Evolutionary conservation across 257 asterid species (phyloP).

Genomic region (Gardenia jasminoides): DNA sequence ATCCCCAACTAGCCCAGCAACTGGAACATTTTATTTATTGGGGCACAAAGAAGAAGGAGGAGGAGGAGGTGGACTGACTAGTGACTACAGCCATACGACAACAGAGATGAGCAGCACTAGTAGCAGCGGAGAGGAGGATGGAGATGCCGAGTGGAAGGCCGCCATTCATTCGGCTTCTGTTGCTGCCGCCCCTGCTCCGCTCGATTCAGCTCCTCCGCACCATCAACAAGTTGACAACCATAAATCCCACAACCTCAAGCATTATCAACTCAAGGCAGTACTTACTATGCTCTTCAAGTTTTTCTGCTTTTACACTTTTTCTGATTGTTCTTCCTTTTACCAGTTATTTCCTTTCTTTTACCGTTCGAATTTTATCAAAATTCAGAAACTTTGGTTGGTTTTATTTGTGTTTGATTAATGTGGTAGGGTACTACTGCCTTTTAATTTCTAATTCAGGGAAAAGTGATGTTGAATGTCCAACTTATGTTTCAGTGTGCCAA

Average conservation of each 20-base stretch:
- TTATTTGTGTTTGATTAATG: too few relatives aligned
- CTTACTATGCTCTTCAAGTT: neutral
- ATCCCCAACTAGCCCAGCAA: too few relatives aligned
- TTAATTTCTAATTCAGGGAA: neutral
- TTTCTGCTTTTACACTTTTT: neutral
- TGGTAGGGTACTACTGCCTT: neutral
- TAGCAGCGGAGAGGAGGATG: constrained; percentile 85
- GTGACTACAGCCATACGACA: too few relatives aligned
- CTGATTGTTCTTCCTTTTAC: too few relatives aligned
- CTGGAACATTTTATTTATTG: too few relatives aligned
- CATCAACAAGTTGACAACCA: constrained; percentile 23
- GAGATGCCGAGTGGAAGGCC: constrained; percentile 78
- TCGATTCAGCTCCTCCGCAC: constrained; percentile 4
- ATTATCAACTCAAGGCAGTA: constrained; percentile 69
- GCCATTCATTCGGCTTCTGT: constrained; percentile 58
- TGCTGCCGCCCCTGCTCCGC: constrained; percentile 21
- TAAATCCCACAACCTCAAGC: constrained; percentile 49
- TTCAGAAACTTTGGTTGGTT: too few relatives aligned
- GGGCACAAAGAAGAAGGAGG: neutral
- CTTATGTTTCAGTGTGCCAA: neutral
- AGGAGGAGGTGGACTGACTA: too few relatives aligned
- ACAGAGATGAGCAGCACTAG: constrained; percentile 12
- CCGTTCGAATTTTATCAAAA: neutral
- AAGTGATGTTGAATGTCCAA: neutral
- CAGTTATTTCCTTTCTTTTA: neutral